Conservation (phyloP, 495 filamentous ascomycete genomes). For the Pseudoneurospora amorphoporcata region DNA sequence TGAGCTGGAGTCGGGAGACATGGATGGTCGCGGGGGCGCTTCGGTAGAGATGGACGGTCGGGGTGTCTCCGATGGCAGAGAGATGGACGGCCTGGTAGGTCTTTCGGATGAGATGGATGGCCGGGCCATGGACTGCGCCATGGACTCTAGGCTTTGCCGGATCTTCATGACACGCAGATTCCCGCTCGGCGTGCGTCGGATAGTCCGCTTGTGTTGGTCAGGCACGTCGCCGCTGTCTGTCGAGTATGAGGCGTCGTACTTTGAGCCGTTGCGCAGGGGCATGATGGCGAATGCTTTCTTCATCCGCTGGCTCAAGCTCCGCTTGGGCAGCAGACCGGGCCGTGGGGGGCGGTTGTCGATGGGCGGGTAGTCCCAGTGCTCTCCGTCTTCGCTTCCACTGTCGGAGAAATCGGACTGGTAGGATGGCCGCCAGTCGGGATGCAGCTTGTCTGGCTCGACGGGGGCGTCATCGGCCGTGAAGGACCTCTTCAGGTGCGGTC, state of each 20-base stretch:
- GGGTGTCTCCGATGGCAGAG: background rate
- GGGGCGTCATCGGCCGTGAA: slow-evolving; percentile 32
- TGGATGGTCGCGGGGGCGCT: background rate
- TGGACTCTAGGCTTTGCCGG: slow-evolving; percentile 29
- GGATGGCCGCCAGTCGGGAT: slow-evolving; percentile 73
- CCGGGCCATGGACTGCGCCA: slow-evolving; percentile 10
- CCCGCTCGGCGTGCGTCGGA: slow-evolving; percentile 38
- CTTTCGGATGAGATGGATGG: background rate
- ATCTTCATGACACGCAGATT: slow-evolving; percentile 40
- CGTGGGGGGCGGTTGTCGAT: slow-evolving; percentile 30
- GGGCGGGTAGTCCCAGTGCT: slow-evolving; percentile 26
- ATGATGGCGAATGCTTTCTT: slow-evolving; percentile 44
- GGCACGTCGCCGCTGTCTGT: slow-evolving; percentile 24
- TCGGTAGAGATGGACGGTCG: background rate
- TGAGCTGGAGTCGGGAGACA: background rate
- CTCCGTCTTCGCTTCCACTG: slow-evolving; percentile 36
- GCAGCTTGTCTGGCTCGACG: slow-evolving; percentile 47
- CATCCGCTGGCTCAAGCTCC: slow-evolving; percentile 37
- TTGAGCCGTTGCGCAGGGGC: slow-evolving; percentile 23
- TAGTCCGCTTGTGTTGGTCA: slow-evolving; percentile 32
- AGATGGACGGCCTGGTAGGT: background rate
- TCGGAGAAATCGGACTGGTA: slow-evolving; percentile 55
- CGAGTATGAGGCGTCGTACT: slow-evolving; percentile 24
- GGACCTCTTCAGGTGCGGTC: slow-evolving; percentile 22
- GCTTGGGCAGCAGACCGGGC: slow-evolving; percentile 21